Base-by-base conservation (phyloP, 1,139 yeast genomes). In the Magnusiomyces fungicola region DNA sequence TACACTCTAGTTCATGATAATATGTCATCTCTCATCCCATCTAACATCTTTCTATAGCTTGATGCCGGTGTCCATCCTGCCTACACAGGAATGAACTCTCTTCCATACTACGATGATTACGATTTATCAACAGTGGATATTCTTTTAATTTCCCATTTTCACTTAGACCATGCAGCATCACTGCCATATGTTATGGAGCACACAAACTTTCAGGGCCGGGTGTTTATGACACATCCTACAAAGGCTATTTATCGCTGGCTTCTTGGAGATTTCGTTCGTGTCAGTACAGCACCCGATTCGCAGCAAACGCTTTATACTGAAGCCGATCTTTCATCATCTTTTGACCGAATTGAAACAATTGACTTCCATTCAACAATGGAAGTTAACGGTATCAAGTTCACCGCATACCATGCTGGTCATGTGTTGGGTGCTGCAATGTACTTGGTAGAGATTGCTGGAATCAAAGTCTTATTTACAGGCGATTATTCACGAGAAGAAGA, bases 11-110 rank as follows among this genome's bases (percentile, higher is more conserved):
- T 42, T 34, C 4, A 10, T n/a, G 18, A 24, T 33, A 3, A 43
- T 27, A 7, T 12, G 12, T 7, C 12, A 7, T 27, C 12, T 27
- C 10, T 27, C 30, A 27, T 7, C 12, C 25, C 14, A 6, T 19
- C 18, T 37, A n/a, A 18, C 23, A n/a, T 33, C 5, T 19, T 34
- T 44, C 19, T 23, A 24, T 63, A 58, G 64, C 64, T 90, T 52
- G 99, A 92, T 68, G 96, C 98, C 1, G 99, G 99, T 48, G 89
- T 92, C 44, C 99, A 92, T 68, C 99, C 99, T 0, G 98, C 96
- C 0, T 79, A 83, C 56, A 76, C 83, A 41, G 98, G 99, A 1
- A 75, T 89, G 56, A 85, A 94, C 32, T 87, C 97, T 2, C 71
- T 92, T 52, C 99, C 98, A 1, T 92, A 86, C 64, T 92, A 87